Base-by-base conservation (phyloP, 441 rosid species). In the Arabidopsis hybrid region DNA sequence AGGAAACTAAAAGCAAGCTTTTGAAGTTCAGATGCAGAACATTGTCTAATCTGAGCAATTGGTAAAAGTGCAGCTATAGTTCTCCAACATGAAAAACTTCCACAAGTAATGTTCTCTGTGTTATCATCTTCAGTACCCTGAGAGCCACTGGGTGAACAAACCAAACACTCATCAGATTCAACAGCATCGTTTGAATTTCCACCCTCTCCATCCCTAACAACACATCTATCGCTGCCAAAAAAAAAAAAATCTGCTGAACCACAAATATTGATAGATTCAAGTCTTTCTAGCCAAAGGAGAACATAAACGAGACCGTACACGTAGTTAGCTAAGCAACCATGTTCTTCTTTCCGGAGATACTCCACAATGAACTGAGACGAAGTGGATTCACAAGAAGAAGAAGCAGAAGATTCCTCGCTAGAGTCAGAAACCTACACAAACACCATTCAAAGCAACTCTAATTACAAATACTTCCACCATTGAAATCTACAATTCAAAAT, bases 61-160 rank as follows among this genome's bases (percentile, higher is more conserved):
- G 99, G 94, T 61, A 83, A 88, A 81, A 94, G 79, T 34, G 90
- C 83, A 84, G 76, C 72, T 35, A 87, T 72, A 14, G 65, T 78
- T 78, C 88, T 85, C 17, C 66, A 42, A 73, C 91, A 88, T 72
- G 91, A 78, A 56, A 87, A 82, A 69, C 81, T 61, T 67, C 50
- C 75, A 6, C 72, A 80, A 61, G 73, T 79, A 49, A 69, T 59
- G 34, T 60, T 64, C 60, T 70, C 81, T 14, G 72, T 14, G 52
- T 73, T 65, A 50, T 46, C 73, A 62, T 64, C 60, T 1, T 53
- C 35, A 39, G 55, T 65, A 76, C 16, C 52, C 57, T 67, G 56
- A 67, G 82, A 76, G 69, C 62, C 80, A 60, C 73, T 53, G 26
- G 39, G 35, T 39, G 75, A 65, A 57, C 74, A 73, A 45, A 21